phyloP scores from a whole-genome alignment of 2,329 filamentous ascomycete genomes.

The Cordyceps farinosa region DNA sequence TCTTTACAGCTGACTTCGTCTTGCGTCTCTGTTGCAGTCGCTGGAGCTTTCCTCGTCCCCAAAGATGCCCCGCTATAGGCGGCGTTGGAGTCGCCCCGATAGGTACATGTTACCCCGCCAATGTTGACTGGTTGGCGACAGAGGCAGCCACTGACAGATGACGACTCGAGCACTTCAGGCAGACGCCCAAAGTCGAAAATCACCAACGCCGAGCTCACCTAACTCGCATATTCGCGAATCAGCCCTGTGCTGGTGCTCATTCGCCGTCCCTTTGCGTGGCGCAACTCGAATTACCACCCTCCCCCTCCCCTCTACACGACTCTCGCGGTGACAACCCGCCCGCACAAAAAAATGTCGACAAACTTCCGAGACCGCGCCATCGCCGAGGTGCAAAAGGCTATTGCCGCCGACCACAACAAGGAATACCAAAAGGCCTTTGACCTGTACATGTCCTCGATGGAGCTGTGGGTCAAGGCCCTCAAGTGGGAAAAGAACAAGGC shows the following conservation, averaged over 20 bases:
- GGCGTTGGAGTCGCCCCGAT: slow-evolving; percentile 27
- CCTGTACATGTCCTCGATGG: slow-evolving; percentile 90
- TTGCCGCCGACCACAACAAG: slow-evolving; percentile 90
- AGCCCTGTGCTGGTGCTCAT: background rate
- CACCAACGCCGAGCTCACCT: background rate
- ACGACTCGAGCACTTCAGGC: slow-evolving; percentile 15
- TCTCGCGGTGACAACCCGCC: slow-evolving; percentile 20
- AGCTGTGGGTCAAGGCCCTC: slow-evolving; percentile 96
- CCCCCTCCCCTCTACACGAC: background rate
- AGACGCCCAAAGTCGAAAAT: slow-evolving; percentile 9
- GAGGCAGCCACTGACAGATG: slow-evolving; percentile 11
- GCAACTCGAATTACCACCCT: background rate
- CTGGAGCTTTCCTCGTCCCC: background rate
- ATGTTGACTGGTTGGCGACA: slow-evolving; percentile 24
- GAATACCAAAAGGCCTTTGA: slow-evolving; percentile 98
- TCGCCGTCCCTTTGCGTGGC: background rate
- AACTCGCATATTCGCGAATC: background rate
- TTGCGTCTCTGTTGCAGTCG: background rate
- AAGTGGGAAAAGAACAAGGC: slow-evolving; percentile 99
- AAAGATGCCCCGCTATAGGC: slow-evolving; percentile 18
- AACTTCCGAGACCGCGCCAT: slow-evolving; percentile 97
- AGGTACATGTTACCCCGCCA: slow-evolving; percentile 39
- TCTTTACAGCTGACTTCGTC: background rate
- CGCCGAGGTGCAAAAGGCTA: slow-evolving; percentile 94
- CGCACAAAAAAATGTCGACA: slow-evolving; percentile 71